A percentile compares a stretch with the other conserved stretches of the same genome.
phyloP scores from a whole-genome alignment of 805 yeast genomes.

The Candida maris region DNA sequence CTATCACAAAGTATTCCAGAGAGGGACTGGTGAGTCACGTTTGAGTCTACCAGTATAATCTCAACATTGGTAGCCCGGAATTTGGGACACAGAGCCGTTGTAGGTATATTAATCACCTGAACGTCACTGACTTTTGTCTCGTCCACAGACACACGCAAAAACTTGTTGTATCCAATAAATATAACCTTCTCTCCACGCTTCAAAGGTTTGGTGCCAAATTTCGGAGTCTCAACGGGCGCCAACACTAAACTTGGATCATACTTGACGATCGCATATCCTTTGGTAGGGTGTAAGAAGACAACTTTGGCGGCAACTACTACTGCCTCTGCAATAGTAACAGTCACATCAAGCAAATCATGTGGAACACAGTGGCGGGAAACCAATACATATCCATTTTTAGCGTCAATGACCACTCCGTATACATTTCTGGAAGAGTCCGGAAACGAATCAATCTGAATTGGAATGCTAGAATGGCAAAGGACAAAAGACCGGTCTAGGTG shows the following conservation, averaged over 20 bases:
- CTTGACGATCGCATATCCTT: constrained; percentile 77
- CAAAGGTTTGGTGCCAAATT: constrained; percentile 51
- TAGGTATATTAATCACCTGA: constrained; percentile 68
- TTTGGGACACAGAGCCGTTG: constrained; percentile 65
- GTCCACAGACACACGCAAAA: constrained; percentile 64
- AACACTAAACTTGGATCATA: constrained; percentile 73
- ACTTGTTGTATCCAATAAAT: constrained; percentile 79
- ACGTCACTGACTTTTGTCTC: constrained; percentile 76
- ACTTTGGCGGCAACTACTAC: constrained; percentile 77
- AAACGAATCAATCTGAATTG: constrained; percentile 73
- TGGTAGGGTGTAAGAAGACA: constrained; percentile 80
- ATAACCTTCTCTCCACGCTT: constrained; percentile 70
- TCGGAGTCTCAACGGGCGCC: constrained; percentile 70
- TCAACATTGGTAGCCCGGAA: constrained; percentile 84
- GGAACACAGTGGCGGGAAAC: constrained; percentile 79
- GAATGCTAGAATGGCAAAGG: constrained; percentile 58
- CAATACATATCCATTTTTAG: constrained; percentile 72
- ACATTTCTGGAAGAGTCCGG: constrained; percentile 58
- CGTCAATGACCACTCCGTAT: constrained; percentile 79
- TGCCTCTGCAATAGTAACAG: constrained; percentile 81
- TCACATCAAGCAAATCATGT: constrained; percentile 74
- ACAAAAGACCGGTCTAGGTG: constrained; percentile 66
- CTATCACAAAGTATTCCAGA: constrained; percentile 75
- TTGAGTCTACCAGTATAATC: constrained; percentile 70
- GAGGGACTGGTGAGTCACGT: constrained; percentile 62